phyloP scores from a whole-genome alignment of 2,329 filamentous ascomycete species.

The Trichoderma gracile region DNA sequence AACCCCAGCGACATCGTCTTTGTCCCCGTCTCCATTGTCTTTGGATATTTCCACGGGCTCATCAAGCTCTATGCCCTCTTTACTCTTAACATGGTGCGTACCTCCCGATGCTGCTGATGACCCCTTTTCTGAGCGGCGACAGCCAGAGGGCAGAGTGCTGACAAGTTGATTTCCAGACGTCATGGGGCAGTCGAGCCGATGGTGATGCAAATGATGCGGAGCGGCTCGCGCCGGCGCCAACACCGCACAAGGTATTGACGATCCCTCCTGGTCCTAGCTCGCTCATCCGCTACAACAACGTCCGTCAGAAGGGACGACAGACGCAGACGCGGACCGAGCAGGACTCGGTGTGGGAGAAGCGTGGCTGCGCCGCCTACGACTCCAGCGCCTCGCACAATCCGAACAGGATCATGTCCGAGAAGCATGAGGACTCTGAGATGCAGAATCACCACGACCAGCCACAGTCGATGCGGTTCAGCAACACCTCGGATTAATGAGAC shows the following conservation, averaged over 20 bases:
- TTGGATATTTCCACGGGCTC: conserved; percentile 88
- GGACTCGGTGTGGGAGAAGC: conserved; percentile 37
- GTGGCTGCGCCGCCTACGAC: conserved; percentile 39
- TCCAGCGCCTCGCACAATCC: conserved; percentile 42
- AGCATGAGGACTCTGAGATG: conserved; percentile 4
- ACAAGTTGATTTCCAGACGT: conserved; percentile 61
- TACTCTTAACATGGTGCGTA: conserved; percentile 78
- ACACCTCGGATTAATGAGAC: conserved; percentile 23
- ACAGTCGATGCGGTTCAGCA: conserved; percentile 20
- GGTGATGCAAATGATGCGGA: conserved; percentile 80
- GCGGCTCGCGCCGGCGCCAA: conserved; percentile 59
- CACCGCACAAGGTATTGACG: conserved; percentile 45
- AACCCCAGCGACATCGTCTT: conserved; percentile 80
- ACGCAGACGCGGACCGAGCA: conserved; percentile 31
- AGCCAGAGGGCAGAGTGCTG: not conserved
- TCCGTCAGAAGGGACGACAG: conserved; percentile 44
- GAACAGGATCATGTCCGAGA: conserved; percentile 32
- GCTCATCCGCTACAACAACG: conserved; percentile 51
- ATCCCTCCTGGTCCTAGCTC: conserved; percentile 47
- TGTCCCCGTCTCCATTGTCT: conserved; percentile 81
- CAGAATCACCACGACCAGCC: conserved; percentile 12
- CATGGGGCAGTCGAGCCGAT: conserved; percentile 91
- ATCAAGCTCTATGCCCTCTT: conserved; percentile 88
- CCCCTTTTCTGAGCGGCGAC: not conserved
- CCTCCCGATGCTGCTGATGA: not conserved